Base-by-base conservation (phyloP, 306 rosid species). In the Morella rubra region DNA sequence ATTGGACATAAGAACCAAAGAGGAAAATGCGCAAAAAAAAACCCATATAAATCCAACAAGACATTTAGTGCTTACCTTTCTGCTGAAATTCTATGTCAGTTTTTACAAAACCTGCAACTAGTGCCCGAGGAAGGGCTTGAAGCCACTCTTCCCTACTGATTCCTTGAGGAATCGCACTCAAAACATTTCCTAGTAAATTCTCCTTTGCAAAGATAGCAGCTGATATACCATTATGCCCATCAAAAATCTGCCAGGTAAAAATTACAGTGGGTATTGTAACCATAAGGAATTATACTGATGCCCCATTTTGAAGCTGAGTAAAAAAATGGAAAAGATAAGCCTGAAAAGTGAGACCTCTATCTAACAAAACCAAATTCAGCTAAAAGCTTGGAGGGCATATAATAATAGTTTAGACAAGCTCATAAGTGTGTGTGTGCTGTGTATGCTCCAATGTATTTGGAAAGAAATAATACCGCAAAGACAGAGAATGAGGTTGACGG, bases 61-160 rank as follows among this genome's bases (percentile, higher is more conserved):
- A 54, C 62, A 60, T 51, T 64, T 46, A 3, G 77, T 7, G 67
- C 11, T 56, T 69, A 87, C 99, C 99, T 81, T 91, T 95, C 79
- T 92, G 95, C 86, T 95, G 99, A 84, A 95, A 92, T 87, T 95
- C 99, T 50, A 87, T 95, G 85, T 95, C 99, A 73, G 99, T 91
- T 90, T 95, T 95, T 77, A 95, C 98, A 80, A 95, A 95, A 74
- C 98, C 97, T 51, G 90, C 99, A 76, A 95, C 99, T 77, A 95
- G 79, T 10, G 99, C 98, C 65, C 99, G 97, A 55, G 99, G 99
- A 73, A 92, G 98, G 64, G 91, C 91, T 77, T 87, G 99, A 60
- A 95, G 97, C 99, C 99, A 95, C 37, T 89, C 93, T 58, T 92
- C 96, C 87, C 99, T 86, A 82, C 90, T 89, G 79, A 78, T 81